Evolutionary conservation across 2,329 filamentous ascomycete species (phyloP).

Genomic region (Cladophialophora chaetospira): DNA sequence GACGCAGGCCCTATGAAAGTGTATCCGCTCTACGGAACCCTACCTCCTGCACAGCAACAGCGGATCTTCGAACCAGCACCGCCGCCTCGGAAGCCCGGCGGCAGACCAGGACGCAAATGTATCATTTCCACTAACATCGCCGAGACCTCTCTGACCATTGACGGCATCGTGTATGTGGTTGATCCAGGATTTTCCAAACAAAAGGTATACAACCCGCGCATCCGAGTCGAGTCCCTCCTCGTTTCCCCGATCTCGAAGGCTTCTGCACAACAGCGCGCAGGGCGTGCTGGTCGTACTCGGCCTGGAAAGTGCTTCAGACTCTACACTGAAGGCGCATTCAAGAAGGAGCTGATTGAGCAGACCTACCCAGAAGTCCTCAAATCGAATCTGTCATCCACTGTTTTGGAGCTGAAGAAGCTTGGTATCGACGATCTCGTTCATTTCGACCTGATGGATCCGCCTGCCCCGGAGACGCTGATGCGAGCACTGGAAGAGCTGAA

Average conservation of each 20-base stretch:
- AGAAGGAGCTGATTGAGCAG: conserved; percentile 96
- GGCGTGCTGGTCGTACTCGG: conserved; percentile 97
- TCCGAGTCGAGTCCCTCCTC: conserved; percentile 93
- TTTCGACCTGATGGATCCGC: conserved; percentile 98
- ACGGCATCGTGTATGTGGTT: conserved; percentile 99
- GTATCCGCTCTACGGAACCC: conserved; percentile 90
- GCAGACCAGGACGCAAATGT: conserved; percentile 85
- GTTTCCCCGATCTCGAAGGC: conserved; percentile 98
- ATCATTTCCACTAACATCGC: conserved; percentile 98
- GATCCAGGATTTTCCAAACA: conserved; percentile 99
- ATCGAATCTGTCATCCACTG: conserved; percentile 92
- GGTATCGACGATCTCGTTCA: conserved; percentile 94
- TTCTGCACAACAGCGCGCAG: conserved; percentile 93
- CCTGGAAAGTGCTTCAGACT: conserved; percentile 98
- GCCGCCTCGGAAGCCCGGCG: conserved; percentile 68
- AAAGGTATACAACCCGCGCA: conserved; percentile 97
- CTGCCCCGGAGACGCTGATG: conserved; percentile 97
- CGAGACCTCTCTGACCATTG: conserved; percentile 95
- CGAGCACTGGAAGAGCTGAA: conserved; percentile 95
- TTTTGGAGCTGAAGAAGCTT: conserved; percentile 95
- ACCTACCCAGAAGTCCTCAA: conserved; percentile 95
- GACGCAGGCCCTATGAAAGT: conserved; percentile 87
- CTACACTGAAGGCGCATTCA: conserved; percentile 94
- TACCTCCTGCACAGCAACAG: conserved; percentile 92
- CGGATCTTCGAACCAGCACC: conserved; percentile 92